Evolutionary conservation across 2,329 filamentous ascomycete genomes (phyloP).

Genomic region (Xylariaceae sp.): DNA sequence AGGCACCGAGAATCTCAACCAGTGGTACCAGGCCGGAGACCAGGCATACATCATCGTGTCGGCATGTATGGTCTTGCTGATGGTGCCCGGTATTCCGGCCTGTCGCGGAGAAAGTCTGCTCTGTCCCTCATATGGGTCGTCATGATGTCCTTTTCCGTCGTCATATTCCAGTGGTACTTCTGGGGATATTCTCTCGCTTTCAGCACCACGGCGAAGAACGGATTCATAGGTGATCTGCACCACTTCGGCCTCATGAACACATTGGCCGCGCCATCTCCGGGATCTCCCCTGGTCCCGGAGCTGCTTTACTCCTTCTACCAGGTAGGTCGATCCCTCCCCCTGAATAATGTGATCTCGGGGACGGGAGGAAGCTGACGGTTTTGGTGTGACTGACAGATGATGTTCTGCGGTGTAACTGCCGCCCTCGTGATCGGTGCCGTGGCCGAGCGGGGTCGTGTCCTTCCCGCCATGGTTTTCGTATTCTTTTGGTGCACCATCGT

Average conservation of each 20-base stretch:
- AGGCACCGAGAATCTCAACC: slow-evolving; percentile 86
- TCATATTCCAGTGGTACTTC: slow-evolving; percentile 99
- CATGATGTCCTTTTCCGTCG: slow-evolving; percentile 86
- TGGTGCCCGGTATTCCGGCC: slow-evolving; percentile 96
- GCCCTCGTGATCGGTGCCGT: slow-evolving; percentile 89
- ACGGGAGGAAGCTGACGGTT: slow-evolving; percentile 6
- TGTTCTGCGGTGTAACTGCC: slow-evolving; percentile 91
- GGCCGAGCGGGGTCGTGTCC: slow-evolving; percentile 85
- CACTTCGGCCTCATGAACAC: slow-evolving; percentile 88
- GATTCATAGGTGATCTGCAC: slow-evolving; percentile 84
- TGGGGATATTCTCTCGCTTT: slow-evolving; percentile 98
- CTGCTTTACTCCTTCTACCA: slow-evolving; percentile 93
- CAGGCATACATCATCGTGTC: slow-evolving; percentile 88
- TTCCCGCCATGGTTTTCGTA: slow-evolving; percentile 90
- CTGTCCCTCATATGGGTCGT: slow-evolving; percentile 95
- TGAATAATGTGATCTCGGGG: too few species aligned
- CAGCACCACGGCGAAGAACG: slow-evolving; percentile 72
- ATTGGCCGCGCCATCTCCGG: slow-evolving; percentile 76
- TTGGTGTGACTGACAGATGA: slow-evolving; percentile 57
- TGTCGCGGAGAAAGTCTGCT: slow-evolving; percentile 95
- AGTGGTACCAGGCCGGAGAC: slow-evolving; percentile 90
- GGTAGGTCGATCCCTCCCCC: slow-evolving; percentile 40
- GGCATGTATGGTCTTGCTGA: slow-evolving; percentile 89
- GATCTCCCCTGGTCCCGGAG: slow-evolving; percentile 81
- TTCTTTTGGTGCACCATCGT: slow-evolving; percentile 97